Evolutionary conservation across 352 stramenopile species (phyloP), one percentile per base, ranked within the genome.

Genomic region (Peronosclerospora sorghi): DNA sequence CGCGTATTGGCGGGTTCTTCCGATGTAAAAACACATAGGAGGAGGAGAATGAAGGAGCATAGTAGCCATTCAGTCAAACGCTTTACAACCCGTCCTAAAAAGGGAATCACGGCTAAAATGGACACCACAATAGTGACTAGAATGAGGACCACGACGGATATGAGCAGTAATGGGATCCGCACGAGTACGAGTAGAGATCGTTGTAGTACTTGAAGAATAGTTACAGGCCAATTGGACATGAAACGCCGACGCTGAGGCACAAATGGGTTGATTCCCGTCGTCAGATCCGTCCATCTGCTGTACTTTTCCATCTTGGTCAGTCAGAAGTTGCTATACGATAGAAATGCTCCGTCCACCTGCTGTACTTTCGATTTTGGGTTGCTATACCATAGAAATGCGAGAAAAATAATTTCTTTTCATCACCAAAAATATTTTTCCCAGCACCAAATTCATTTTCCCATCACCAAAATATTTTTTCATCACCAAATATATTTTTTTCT

Each of bases 251-350:
- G 67, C 56, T 83, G 69, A 41, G 76, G 76, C 47, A 92, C 79
- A 61, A 92, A 92, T 50, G 79, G 79, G 56, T 92, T 92, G 49
- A 87, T 83, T 20, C 79, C 79, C 47, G 79, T 92, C 46, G 70
- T 81, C 57, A 89, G 64, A 37, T 92, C 79, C 52, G 75, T 70
- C 79, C 79, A 92, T 27, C 79, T 72, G 41, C 62, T 86, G 63
- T 83, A 92, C 58, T 92, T 92, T 57, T 92, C 79, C 79, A 91
- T 91, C 6, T 4, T 28, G 21, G 6, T 26, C 21, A 26, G 21
- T 26, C 21, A 26, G 6, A 3, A 26, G 21, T 26, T 26, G 21
- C 21, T 26, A 7, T 26, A 26, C 6, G 21, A 6, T 26, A 26
- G 21, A 26, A 26, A 26, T 3, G 21, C 21, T n/a, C n/a, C n/a